Evolutionary conservation across 2,329 filamentous ascomycete species (phyloP).

Genomic region (Fusarium paranaense): DNA sequence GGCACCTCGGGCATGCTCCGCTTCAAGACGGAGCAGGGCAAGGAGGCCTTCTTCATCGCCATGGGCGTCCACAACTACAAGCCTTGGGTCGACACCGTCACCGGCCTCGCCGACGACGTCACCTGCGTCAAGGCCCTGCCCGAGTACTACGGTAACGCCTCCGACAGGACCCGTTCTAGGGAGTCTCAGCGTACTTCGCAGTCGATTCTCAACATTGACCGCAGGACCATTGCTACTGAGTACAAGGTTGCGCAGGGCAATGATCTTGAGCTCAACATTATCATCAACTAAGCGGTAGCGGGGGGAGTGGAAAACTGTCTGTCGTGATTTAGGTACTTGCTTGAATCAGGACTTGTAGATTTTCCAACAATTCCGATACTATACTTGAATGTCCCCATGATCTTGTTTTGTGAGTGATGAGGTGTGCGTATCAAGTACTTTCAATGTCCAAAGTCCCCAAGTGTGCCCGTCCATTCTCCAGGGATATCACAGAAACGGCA

Average conservation of each 20-base stretch:
- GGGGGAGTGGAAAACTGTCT: background rate
- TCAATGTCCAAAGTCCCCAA: background rate
- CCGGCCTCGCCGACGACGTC: slow-evolving; percentile 25
- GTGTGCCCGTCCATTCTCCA: background rate
- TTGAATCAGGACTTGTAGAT: background rate
- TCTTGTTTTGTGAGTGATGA: background rate
- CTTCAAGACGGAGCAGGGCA: slow-evolving; percentile 36
- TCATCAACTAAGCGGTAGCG: slow-evolving; percentile 9
- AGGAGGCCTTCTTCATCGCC: slow-evolving; percentile 35
- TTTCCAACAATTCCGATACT: background rate
- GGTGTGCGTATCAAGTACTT: background rate
- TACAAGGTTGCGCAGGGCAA: slow-evolving; percentile 26
- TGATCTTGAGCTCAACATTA: slow-evolving; percentile 36
- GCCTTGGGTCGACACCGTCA: slow-evolving; percentile 36
- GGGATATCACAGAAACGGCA: background rate
- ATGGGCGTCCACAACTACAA: slow-evolving; percentile 36
- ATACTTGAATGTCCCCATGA: background rate
- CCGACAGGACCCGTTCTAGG: slow-evolving; percentile 11
- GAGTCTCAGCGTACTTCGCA: slow-evolving; percentile 31
- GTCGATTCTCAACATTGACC: slow-evolving; percentile 32
- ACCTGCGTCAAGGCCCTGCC: slow-evolving; percentile 35
- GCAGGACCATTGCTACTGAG: slow-evolving; percentile 19
- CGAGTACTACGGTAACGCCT: slow-evolving; percentile 30
- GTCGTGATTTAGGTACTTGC: background rate
- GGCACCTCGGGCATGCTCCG: slow-evolving; percentile 35